phyloP scores from a whole-genome alignment of 2,329 filamentous ascomycete genomes.

The Cladosporium oxysporum region DNA sequence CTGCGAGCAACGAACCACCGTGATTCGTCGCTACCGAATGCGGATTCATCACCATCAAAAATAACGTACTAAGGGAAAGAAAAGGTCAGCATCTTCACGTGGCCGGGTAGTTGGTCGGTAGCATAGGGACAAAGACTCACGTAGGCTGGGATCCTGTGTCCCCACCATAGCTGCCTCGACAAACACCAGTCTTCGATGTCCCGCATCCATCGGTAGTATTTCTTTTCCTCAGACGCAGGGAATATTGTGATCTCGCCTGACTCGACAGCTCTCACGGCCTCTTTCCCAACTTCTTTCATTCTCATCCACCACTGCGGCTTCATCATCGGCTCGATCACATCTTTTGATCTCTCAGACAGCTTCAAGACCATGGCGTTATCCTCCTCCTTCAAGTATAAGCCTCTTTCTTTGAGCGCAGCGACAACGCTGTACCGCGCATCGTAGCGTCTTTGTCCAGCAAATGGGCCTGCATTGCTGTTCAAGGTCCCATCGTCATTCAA shows the following conservation, averaged over 20 bases:
- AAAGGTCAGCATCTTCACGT: background rate
- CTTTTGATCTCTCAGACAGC: slow-evolving; percentile 82
- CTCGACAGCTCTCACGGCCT: slow-evolving; percentile 77
- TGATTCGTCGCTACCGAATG: background rate
- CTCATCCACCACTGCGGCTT: slow-evolving; percentile 99
- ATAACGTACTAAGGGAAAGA: background rate
- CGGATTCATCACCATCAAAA: background rate
- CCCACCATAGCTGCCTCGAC: slow-evolving; percentile 94
- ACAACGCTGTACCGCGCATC: slow-evolving; percentile 86
- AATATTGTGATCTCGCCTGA: slow-evolving; percentile 80
- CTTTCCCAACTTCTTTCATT: slow-evolving; percentile 79
- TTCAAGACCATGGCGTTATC: slow-evolving; percentile 94
- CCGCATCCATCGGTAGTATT: slow-evolving; percentile 84
- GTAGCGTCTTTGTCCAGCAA: slow-evolving; percentile 85
- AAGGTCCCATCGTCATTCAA: slow-evolving; percentile 86
- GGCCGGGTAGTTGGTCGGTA: background rate
- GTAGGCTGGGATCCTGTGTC: slow-evolving; percentile 89
- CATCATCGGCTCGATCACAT: slow-evolving; percentile 89
- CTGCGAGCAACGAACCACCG: slow-evolving; percentile 80
- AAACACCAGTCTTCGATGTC: slow-evolving; percentile 94
- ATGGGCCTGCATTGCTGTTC: slow-evolving; percentile 81
- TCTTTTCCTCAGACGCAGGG: slow-evolving; percentile 79
- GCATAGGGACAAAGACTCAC: background rate
- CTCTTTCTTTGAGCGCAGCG: slow-evolving; percentile 76
- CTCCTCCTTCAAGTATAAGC: slow-evolving; percentile 90